Evolutionary conservation across 2,329 filamentous ascomycete species (phyloP), one percentile per base, ranked within the genome.

Genomic region (Verticillium albo-atrum): DNA sequence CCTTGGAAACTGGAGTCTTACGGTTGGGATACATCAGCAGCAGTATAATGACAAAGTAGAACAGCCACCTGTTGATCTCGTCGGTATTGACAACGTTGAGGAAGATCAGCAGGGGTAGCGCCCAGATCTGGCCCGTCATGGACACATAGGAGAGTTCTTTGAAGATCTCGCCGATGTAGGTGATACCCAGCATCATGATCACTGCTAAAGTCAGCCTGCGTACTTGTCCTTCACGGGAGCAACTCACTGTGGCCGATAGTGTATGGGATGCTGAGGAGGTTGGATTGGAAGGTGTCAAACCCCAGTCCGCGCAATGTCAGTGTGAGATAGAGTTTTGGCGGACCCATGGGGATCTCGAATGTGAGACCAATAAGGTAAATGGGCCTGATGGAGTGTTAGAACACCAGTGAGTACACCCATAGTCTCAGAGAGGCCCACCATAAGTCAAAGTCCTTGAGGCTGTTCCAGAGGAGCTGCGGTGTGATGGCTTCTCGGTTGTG

Each of bases 181-280:
- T 80, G 65, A 77, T 72, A 57, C 75, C 72, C 17, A 82, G 67
- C 53, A 47, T 47, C 37, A 47, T 47, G n/a, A 47, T 23, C 37
- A 47, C 37, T 47, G 12, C 82, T 72, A 3, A 23, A 47, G 42
- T 77, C 76, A 3, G 74, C n/a, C n/a, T n/a, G n/a, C n/a, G n/a
- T n/a, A n/a, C n/a, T n/a, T n/a, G n/a, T n/a, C n/a, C n/a, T 17
- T 47, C 3, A 23, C 15, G 37, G 7, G 23, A 25, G 37, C 10
- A 1, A 59, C 64, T 59, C 54, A 69, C 69, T 74, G 58, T 72
- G 71, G 10, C 62, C 56, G 51, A 77, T 70, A 1, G 72, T 75
- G 51, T 75, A 79, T 0, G 84, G 82, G n/a, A 89, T 88, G 2
- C 82, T 80, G 7, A 90, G 77, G 34, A 90, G 68, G 66, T 89